Base-by-base conservation (phyloP, 2,329 filamentous ascomycete genomes). In the Monilinia vaccinii-corymbosi region DNA sequence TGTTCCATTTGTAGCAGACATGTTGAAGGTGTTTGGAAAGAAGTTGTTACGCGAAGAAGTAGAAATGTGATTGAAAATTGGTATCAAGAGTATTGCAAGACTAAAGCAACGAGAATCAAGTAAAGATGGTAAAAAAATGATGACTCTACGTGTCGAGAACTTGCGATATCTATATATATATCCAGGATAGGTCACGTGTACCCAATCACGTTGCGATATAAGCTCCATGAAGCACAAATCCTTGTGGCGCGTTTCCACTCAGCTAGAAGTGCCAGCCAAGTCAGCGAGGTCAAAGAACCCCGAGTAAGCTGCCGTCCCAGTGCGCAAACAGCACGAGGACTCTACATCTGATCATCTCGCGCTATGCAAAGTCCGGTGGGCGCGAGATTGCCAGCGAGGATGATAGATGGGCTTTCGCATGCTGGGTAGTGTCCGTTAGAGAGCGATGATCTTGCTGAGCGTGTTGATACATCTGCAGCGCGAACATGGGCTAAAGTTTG, bases 1-100 rank as follows among this genome's bases (percentile, higher is more conserved):
- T 21, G 45, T 32, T 55, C 52, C 61, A 38, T 57, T 58, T 31
- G 63, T 53, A 52, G 58, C 53, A 55, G 51, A 18, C 62, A 64
- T 64, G 56, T 62, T 64, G 57, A 28, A 10, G 14, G 4, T 48
- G 1, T 56, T 47, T 46, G 14, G 21, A 46, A 14, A 47, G 53
- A n/a, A n/a, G 18, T 25, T 36, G 3, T 13, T 34, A 23, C 13
- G 38, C 23, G 18, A 11, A 53, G 31, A n/a, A 31, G 50, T 42
- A n/a, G 5, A 11, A 25, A 45, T 23, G n/a, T 44, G 28, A 18
- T 23, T 34, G 13, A 36, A 36, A 36, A 36, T 56, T n/a, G 42
- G 42, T 36, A 48, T 56, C 31, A 56, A 48, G 32, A 46, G 31
- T 36, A 56, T 56, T 34, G 42, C 28, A 36, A 56, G 53, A 47